Base-by-base conservation (phyloP, 2,329 filamentous ascomycete genomes). In the Fusarium sp. region DNA sequence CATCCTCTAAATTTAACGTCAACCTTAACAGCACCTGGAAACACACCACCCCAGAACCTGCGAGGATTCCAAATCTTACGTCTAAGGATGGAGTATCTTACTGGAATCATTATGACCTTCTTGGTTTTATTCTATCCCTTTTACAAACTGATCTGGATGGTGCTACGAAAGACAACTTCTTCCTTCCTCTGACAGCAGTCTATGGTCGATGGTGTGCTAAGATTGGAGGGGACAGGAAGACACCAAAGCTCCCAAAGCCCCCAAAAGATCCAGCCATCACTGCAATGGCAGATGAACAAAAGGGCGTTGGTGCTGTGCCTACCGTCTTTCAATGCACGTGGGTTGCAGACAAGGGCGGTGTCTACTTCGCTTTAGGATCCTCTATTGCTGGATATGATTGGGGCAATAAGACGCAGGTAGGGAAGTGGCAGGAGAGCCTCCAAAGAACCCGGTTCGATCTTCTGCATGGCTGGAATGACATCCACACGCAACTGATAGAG, bases 61-160 rank as follows among this genome's bases (percentile, higher is more conserved):
- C 9, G 9, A 16, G 9, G 15, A 2, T 10, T 10, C 6, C 3
- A 23, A 7, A 3, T 3, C n/a, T 23, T 43, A 8, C 5, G n/a
- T 6, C 40, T 12, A 2, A 10, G 4, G 15, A 2, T 16, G 9
- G 40, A 23, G n/a, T 43, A 18, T 23, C 6, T 5, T 43, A 43
- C n/a, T 43, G 42, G 42, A 43, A 43, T 7, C n/a, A 23, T 4
- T 43, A 43, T 16, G 42, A 43, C 6, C n/a, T 43, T 43, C n/a
- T 43, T 18, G n/a, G n/a, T 16, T 18, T 43, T 9, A 18, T 23
- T 18, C 9, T 23, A 5, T 43, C 42, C 5, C n/a, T 43, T 8
- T 43, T 23, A 1, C 7, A 23, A 18, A 4, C 5, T 6, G n/a
- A 43, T 3, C 16, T 43, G 5, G 42, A 11, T 1, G n/a, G n/a